Conservation (phyloP, 495 filamentous ascomycete genomes). For the Penicillium subrubescens region DNA sequence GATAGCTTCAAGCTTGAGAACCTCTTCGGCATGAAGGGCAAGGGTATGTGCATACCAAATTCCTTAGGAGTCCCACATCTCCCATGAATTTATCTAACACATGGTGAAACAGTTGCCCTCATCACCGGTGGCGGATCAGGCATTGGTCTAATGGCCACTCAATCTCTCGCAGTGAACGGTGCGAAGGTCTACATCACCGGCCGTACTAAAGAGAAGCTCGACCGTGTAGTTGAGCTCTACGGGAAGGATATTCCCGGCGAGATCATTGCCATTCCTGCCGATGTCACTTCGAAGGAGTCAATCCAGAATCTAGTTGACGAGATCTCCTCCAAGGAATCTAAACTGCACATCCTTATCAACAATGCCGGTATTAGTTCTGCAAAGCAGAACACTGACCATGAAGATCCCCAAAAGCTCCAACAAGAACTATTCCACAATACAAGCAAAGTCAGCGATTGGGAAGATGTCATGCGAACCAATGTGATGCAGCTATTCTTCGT, state of each 20-base stretch:
- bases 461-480: slow-evolving; percentile 49
- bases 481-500: slow-evolving; percentile 52
- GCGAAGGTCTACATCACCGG: slow-evolving; percentile 63
- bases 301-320: slow-evolving; percentile 48
- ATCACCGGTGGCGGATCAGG: slow-evolving; percentile 58
- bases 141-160: slow-evolving; percentile 55
- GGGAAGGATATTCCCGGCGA: slow-evolving; percentile 51
- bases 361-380: slow-evolving; percentile 53
- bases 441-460: slow-evolving; percentile 46
- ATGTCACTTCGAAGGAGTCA: slow-evolving; percentile 51
- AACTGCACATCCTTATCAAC: slow-evolving; percentile 57
- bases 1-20: neutral
- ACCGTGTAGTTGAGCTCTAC: slow-evolving; percentile 49
- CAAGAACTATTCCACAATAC: slow-evolving; percentile 58
- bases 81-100: neutral
- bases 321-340: slow-evolving; percentile 44
- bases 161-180: slow-evolving; percentile 63
- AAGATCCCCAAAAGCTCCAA: slow-evolving; percentile 50
- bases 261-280: slow-evolving; percentile 58
- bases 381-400: slow-evolving; percentile 33
- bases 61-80: too few relatives aligned
- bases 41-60: neutral
- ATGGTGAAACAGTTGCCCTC: slow-evolving; percentile 49
- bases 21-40: slow-evolving; percentile 4
- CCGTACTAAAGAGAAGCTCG: slow-evolving; percentile 57